Percentiles rank a stretch among this genome's conserved stretches.
Conservation (phyloP, 2,329 filamentous ascomycete species). For the Colletotrichum sp. region DNA sequence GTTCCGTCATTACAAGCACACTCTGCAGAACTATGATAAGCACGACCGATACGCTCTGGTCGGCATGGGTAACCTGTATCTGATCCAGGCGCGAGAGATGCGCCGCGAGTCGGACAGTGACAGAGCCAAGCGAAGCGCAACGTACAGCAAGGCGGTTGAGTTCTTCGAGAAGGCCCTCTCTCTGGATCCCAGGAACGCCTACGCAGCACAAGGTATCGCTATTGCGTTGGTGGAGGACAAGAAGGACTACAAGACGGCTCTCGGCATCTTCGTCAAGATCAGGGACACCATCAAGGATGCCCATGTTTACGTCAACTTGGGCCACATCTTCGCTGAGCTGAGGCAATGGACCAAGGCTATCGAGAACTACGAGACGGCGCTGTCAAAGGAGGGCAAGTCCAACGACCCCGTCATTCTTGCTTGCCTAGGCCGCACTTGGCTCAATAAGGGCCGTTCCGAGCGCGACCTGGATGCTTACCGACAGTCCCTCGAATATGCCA, state of each 20-base stretch:
- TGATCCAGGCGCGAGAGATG: slow-evolving; percentile 92
- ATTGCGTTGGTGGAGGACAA: slow-evolving; percentile 95
- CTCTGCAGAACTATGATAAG: slow-evolving; percentile 92
- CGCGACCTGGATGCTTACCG: slow-evolving; percentile 63
- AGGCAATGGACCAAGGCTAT: slow-evolving; percentile 91
- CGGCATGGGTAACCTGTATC: slow-evolving; percentile 93
- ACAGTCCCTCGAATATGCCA: slow-evolving; percentile 64
- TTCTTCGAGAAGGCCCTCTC: slow-evolving; percentile 98
- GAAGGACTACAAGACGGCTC: slow-evolving; percentile 82
- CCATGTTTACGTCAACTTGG: slow-evolving; percentile 90
- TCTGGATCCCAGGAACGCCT: slow-evolving; percentile 93
- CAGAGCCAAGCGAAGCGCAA: slow-evolving; percentile 86
- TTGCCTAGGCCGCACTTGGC: slow-evolving; percentile 87
- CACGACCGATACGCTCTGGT: slow-evolving; percentile 97
- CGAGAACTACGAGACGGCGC: slow-evolving; percentile 89
- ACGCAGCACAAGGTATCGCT: slow-evolving; percentile 93
- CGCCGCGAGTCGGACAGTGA: slow-evolving; percentile 87
- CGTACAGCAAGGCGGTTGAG: slow-evolving; percentile 91
- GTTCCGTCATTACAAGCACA: slow-evolving; percentile 95
- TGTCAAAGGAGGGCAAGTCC: slow-evolving; percentile 76
- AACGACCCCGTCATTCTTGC: slow-evolving; percentile 81
- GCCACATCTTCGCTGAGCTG: slow-evolving; percentile 89
- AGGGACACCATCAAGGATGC: slow-evolving; percentile 89
- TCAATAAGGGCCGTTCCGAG: slow-evolving; percentile 75
- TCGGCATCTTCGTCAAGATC: slow-evolving; percentile 89